Evolutionary conservation across 768 basidiomycete species (phyloP).

Genomic region (Mycena vulgaris): DNA sequence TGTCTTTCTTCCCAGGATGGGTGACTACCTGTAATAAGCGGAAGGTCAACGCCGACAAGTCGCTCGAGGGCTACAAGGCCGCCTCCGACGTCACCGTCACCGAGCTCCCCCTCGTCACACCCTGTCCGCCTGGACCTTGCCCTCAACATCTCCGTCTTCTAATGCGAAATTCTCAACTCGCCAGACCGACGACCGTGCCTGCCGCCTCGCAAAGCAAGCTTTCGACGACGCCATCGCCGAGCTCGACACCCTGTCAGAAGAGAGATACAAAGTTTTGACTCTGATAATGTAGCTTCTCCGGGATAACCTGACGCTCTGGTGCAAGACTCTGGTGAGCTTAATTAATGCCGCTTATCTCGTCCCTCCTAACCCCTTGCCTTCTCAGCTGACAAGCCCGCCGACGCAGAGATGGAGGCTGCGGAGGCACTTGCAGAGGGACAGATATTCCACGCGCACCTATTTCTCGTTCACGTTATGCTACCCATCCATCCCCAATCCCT

Average conservation of each 20-base stretch:
- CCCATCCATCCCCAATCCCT: too few species aligned
- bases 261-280: slow-evolving; percentile 99
- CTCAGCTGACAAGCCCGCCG: slow-evolving; percentile 77
- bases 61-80: slow-evolving; percentile 96
- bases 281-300: slow-evolving; percentile 97
- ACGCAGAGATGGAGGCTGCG: slow-evolving; percentile 76
- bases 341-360: background rate
- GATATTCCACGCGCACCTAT: slow-evolving; percentile 45
- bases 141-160: slow-evolving; percentile 99
- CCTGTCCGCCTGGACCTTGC: slow-evolving; percentile 99
- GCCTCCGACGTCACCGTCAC: slow-evolving; percentile 97
- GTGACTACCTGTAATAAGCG: slow-evolving; percentile 98
- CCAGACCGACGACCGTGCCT: slow-evolving; percentile 98
- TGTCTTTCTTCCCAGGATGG: slow-evolving; percentile 83
- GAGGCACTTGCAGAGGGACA: slow-evolving; percentile 80
- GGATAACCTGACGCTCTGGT: slow-evolving; percentile 98
- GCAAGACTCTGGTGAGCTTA: slow-evolving; percentile 86
- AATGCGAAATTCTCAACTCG: slow-evolving; percentile 99
- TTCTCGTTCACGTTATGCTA: slow-evolving; percentile 45
- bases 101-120: slow-evolving; percentile 95
- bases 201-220: slow-evolving; percentile 98
- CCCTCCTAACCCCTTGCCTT: slow-evolving; percentile 33
- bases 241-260: slow-evolving; percentile 98
- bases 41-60: slow-evolving; percentile 97
- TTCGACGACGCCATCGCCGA: slow-evolving; percentile 99